Conservation (phyloP, 2,329 filamentous ascomycete genomes). For the Apiospora pterosperma region DNA sequence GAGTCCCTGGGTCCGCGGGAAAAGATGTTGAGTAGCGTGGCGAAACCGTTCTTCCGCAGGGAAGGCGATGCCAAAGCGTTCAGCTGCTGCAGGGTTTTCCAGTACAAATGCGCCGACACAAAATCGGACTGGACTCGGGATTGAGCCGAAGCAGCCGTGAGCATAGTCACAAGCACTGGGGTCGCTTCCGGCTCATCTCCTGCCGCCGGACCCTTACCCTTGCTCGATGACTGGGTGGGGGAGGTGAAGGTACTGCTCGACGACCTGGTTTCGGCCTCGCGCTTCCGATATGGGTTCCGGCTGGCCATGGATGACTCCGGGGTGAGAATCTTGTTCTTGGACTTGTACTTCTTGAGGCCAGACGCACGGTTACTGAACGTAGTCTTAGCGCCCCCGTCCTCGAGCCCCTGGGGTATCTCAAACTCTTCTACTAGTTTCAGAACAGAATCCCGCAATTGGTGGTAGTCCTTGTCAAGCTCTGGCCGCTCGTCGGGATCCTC, state of each 20-base stretch:
- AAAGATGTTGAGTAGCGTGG: slow-evolving; percentile 71
- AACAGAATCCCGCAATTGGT: slow-evolving; percentile 76
- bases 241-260: slow-evolving; percentile 23
- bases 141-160: slow-evolving; percentile 72
- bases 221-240: slow-evolving; percentile 20
- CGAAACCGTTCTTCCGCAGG: slow-evolving; percentile 64
- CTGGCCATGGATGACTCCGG: slow-evolving; percentile 50
- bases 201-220: slow-evolving; percentile 16
- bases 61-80: slow-evolving; percentile 58
- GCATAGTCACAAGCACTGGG: slow-evolving; percentile 65
- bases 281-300: slow-evolving; percentile 54
- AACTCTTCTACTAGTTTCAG: slow-evolving; percentile 79
- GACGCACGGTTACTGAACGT: slow-evolving; percentile 71
- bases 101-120: slow-evolving; percentile 79
- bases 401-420: slow-evolving; percentile 68
- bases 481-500: slow-evolving; percentile 58
- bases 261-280: slow-evolving; percentile 20
- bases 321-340: slow-evolving; percentile 56
- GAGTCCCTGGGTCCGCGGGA: slow-evolving; percentile 67
- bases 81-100: slow-evolving; percentile 75
- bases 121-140: slow-evolving; percentile 80
- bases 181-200: slow-evolving; percentile 39
- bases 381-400: slow-evolving; percentile 55
- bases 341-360: slow-evolving; percentile 55
- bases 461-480: slow-evolving; percentile 75